These are phyloP conservation scores for Mycena galopus DNA, from an alignment of 768 basidiomycete species.

Conservation along the genomic window DNA sequence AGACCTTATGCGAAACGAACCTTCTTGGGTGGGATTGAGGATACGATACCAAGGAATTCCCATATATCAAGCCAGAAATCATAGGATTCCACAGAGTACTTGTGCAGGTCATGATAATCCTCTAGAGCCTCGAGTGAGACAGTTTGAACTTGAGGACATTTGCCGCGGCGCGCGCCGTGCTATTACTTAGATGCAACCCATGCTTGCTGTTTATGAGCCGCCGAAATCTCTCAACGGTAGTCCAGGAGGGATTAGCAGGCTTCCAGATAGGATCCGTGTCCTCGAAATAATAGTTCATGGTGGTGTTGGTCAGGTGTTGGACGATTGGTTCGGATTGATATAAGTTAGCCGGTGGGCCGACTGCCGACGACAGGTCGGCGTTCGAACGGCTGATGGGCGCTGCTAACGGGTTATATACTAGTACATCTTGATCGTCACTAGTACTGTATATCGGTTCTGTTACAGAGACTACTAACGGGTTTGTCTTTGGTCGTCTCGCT, in stretches of 20 bases:
- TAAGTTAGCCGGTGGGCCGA: no score
- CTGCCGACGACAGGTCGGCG: no score
- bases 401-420: no score
- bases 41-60: conserved; percentile 72
- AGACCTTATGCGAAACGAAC: conserved; percentile 36
- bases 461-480: no score
- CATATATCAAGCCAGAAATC: conserved; percentile 80
- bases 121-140: conserved; percentile 50
- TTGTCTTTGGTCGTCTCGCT: no score
- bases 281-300: conserved; percentile 28
- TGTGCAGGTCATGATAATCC: conserved; percentile 75
- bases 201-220: conserved; percentile 74
- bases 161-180: conserved; percentile 27
- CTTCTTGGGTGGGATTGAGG: conserved; percentile 67
- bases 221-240: conserved; percentile 66
- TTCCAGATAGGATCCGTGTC: conserved; percentile 57
- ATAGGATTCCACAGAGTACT: conserved; percentile 75
- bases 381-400: no score
- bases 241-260: conserved; percentile 57
- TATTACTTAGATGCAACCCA: conserved; percentile 65
- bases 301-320: no score
- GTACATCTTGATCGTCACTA: no score
- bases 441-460: no score
- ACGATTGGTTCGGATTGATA: no score
- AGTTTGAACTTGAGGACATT: conserved; percentile 35